Evolutionary conservation across 108 stramenopile species (phyloP), one percentile per base, ranked within the genome.

Genomic region (Pelagomonas calceolata): DNA sequence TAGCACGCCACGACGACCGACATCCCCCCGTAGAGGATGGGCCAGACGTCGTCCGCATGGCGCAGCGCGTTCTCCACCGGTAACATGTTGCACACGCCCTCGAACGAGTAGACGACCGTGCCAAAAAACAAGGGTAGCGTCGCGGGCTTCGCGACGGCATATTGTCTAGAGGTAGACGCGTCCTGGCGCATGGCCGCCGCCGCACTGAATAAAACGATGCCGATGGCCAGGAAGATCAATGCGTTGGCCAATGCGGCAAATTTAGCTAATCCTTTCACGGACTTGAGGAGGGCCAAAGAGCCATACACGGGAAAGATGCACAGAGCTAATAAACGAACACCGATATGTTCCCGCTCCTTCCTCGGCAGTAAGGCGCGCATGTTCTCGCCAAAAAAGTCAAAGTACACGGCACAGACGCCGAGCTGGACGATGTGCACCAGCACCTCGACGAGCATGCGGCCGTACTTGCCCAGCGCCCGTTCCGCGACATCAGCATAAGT

Each of bases 21-120:
- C 39, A 43, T 43, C 9, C 39, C 39, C 39, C 5, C 9, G 39
- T 43, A 43, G 39, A 43, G 39, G 9, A 43, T 12, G 39, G 39
- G 39, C 9, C 5, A 43, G 39, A 43, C 39, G 39, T 43, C 39
- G 39, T 5, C 39, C 39, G 5, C 12, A 12, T 43, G 39, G 9
- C 12, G 5, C 9, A 43, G 39, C 39, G 39, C 36, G 68, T 37
- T 44, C 14, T 34, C 12, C 14, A 31, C n/a, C 17, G 68, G 68
- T 3, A 68, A 12, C 26, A 68, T 39, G 37, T 30, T 30, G 36
- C 68, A 68, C 0, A 34, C 68, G 36, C 68, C 68, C 36, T 68
- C 68, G 37, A 68, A 68, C n/a, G 68, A 68, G 68, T 68, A 68
- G n/a, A 68, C 21, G 26, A 68, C 34, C 68, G 68, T 68, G 36